Percentiles rank a stretch among this genome's conserved stretches.
phyloP scores from a whole-genome alignment of 2,329 filamentous ascomycete genomes.

The Exserohilum turcica region DNA sequence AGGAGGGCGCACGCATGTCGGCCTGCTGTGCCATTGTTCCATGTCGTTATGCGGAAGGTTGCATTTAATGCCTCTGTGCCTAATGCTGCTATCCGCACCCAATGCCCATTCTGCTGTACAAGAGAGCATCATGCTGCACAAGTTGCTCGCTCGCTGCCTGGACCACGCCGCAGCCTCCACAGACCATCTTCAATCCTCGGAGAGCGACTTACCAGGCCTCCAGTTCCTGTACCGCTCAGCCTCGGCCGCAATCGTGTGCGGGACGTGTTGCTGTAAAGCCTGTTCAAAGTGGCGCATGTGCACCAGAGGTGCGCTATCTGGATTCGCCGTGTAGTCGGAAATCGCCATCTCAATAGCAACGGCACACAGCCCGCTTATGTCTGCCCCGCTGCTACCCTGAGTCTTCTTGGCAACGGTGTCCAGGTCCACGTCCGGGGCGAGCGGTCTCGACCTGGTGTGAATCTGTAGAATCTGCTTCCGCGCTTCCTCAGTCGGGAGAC shows the following conservation, averaged over 20 bases:
- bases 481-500: slow-evolving; percentile 74
- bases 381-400: slow-evolving; percentile 84
- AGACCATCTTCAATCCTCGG: slow-evolving; percentile 16
- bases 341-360: slow-evolving; percentile 47
- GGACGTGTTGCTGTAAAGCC: slow-evolving; percentile 48
- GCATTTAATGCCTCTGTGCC: background rate
- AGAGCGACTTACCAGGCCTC: slow-evolving; percentile 44
- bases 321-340: slow-evolving; percentile 34
- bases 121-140: background rate
- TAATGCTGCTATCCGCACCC: background rate
- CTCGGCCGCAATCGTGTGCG: slow-evolving; percentile 50
- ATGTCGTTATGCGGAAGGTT: background rate
- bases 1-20: background rate
- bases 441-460: slow-evolving; percentile 65
- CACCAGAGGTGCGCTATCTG: slow-evolving; percentile 31
- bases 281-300: slow-evolving; percentile 58
- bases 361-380: slow-evolving; percentile 67
- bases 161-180: background rate
- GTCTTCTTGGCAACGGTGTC: slow-evolving; percentile 65
- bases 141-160: background rate
- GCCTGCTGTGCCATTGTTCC: background rate
- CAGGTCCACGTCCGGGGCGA: slow-evolving; percentile 69
- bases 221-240: slow-evolving; percentile 52
- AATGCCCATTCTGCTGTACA: background rate
- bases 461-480: slow-evolving; percentile 77